These are phyloP conservation scores for Ogataea paraovalis DNA, from an alignment of 805 yeast genomes.

Conservation along the genomic window DNA sequence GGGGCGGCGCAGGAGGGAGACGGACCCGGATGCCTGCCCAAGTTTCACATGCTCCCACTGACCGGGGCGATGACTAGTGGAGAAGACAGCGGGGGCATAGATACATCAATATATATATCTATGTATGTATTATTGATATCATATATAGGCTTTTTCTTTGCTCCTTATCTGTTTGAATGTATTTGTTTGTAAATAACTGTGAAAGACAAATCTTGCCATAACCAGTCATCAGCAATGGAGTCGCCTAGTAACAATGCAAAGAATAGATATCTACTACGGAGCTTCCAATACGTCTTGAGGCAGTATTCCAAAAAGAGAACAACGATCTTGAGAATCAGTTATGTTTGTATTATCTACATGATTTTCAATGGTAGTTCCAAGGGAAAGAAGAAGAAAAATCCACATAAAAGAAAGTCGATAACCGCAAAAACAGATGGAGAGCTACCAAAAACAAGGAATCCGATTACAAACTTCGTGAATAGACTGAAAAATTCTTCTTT, in stretches of 20 bases:
- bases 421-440: background rate
- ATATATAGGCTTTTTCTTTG: background rate
- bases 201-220: background rate
- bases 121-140: background rate
- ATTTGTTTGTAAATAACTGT: background rate
- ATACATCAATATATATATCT: background rate
- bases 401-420: conserved; percentile 1
- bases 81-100: background rate
- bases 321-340: conserved; percentile 21
- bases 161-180: background rate
- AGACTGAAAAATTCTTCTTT: conserved; percentile 16
- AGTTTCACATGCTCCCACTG: conserved; percentile 1
- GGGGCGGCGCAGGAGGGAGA: too few species aligned
- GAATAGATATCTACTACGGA: conserved; percentile 10
- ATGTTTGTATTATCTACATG: conserved; percentile 21
- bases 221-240: background rate
- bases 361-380: conserved; percentile 26
- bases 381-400: background rate
- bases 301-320: conserved; percentile 22
- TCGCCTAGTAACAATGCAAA: background rate
- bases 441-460: conserved; percentile 2
- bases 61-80: background rate
- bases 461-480: background rate
- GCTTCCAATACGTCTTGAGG: conserved; percentile 10
- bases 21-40: background rate